These are phyloP conservation scores for Nectriaceae sp. DNA, from an alignment of 2,329 filamentous ascomycete species.

Conservation along the genomic window DNA sequence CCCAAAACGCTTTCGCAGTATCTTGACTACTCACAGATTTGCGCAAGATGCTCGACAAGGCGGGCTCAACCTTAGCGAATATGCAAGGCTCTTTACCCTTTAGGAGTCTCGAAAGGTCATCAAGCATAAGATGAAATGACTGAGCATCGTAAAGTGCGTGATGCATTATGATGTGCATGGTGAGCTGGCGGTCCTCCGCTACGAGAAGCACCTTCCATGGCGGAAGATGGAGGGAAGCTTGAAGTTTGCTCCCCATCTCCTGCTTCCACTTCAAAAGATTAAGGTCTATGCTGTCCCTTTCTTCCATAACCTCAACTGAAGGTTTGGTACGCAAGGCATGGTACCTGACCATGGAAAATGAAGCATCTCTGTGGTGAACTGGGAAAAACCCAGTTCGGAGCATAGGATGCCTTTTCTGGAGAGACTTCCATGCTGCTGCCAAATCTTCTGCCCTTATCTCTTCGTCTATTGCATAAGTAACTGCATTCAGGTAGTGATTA, in stretches of 20 bases:
- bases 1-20: conserved; percentile 64
- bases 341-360: conserved; percentile 78
- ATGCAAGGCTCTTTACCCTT: conserved; percentile 11
- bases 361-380: conserved; percentile 57
- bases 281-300: conserved; percentile 19
- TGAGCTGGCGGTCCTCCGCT: conserved; percentile 17
- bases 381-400: conserved; percentile 74
- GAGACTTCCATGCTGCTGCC: conserved; percentile 58
- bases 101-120: conserved; percentile 50
- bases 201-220: conserved; percentile 65
- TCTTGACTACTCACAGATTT: conserved; percentile 28
- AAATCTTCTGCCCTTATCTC: conserved; percentile 44
- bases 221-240: conserved; percentile 51
- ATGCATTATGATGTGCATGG: conserved; percentile 59
- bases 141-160: conserved; percentile 87
- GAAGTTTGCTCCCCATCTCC: conserved; percentile 32
- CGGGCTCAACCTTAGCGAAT: conserved; percentile 32
- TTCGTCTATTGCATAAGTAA: conserved; percentile 54
- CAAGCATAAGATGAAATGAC: conserved; percentile 67
- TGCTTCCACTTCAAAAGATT: conserved; percentile 40
- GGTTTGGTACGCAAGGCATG: conserved; percentile 4
- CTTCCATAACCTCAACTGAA: conserved; percentile 13
- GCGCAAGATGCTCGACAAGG: conserved; percentile 45
- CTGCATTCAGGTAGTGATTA: conserved; percentile 73
- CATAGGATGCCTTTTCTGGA: conserved; percentile 64